Conservation (phyloP, 805 yeast species). For the Wickerhamiella cacticola region DNA sequence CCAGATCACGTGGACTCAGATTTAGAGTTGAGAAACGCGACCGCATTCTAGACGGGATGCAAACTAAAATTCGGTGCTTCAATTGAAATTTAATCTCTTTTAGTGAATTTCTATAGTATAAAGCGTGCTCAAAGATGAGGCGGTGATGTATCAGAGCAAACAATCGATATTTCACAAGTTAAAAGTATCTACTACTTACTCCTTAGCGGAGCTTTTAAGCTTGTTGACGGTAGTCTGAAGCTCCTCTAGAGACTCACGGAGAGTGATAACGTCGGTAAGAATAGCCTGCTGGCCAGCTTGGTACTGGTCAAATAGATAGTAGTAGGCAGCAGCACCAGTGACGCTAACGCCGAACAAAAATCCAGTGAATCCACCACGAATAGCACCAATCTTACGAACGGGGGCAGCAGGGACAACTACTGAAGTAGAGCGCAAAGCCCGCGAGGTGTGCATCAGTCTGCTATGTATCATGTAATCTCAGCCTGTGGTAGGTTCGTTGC, state of each 20-base stretch:
- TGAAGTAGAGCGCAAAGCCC: conserved; percentile 7
- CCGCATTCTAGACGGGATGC: too few relatives aligned
- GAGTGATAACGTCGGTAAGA: conserved; percentile 58
- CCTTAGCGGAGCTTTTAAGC: conserved; percentile 33
- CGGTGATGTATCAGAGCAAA: too few relatives aligned
- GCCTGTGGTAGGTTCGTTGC: background rate
- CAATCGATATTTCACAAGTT: background rate
- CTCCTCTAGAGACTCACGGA: conserved; percentile 54
- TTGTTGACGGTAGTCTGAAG: conserved; percentile 58
- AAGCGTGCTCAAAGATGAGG: too few relatives aligned
- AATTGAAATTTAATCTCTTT: too few relatives aligned
- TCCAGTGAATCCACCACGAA: conserved; percentile 45
- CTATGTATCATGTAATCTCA: conserved; percentile 3
- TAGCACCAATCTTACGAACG: conserved; percentile 19
- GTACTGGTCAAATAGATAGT: conserved; percentile 67
- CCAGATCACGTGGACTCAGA: background rate
- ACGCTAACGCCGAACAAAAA: conserved; percentile 63
- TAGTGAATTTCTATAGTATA: too few relatives aligned
- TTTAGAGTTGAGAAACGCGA: too few relatives aligned
- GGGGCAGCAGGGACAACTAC: conserved; percentile 12
- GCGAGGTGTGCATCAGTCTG: conserved; percentile 11
- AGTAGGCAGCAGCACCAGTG: conserved; percentile 68
- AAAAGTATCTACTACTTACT: background rate
- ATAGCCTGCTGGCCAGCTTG: conserved; percentile 59
- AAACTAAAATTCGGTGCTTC: too few relatives aligned